Conservation (phyloP, 495 filamentous ascomycete genomes). For the Lasiosphaeria miniovina region DNA sequence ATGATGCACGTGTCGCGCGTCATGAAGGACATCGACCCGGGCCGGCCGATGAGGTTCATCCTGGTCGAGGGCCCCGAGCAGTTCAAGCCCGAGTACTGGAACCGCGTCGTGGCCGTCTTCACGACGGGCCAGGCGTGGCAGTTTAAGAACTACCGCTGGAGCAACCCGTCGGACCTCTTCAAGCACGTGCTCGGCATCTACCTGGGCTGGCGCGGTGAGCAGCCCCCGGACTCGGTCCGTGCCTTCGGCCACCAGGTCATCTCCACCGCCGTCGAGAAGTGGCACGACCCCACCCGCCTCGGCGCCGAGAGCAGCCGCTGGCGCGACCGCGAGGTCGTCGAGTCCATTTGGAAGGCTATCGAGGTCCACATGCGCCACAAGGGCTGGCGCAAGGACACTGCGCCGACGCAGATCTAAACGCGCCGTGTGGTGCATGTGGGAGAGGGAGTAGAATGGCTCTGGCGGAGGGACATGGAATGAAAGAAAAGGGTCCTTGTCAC, state of each 20-base stretch:
- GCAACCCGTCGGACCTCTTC: conserved; percentile 83
- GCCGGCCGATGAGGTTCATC: conserved; percentile 82
- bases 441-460: no score
- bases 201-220: conserved; percentile 87
- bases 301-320: conserved; percentile 63
- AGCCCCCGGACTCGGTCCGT: conserved; percentile 68
- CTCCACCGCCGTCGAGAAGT: conserved; percentile 74
- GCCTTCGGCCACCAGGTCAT: conserved; percentile 83
- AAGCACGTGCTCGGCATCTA: conserved; percentile 81
- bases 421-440: no score
- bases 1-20: conserved; percentile 81
- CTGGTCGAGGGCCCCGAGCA: conserved; percentile 87
- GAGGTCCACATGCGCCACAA: conserved; percentile 83
- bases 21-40: conserved; percentile 68
- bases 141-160: conserved; percentile 98
- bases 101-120: conserved; percentile 92
- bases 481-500: no score
- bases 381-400: conserved; percentile 75
- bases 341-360: conserved; percentile 86
- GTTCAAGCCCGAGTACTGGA: conserved; percentile 98
- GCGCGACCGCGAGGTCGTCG: conserved; percentile 90
- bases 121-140: conserved; percentile 98
- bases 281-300: conserved; percentile 54
- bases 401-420: conserved; percentile 46
- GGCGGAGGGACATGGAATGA: no score